Evolutionary conservation across 2,329 filamentous ascomycete genomes (phyloP).

Genomic region (Talaromyces sp.): DNA sequence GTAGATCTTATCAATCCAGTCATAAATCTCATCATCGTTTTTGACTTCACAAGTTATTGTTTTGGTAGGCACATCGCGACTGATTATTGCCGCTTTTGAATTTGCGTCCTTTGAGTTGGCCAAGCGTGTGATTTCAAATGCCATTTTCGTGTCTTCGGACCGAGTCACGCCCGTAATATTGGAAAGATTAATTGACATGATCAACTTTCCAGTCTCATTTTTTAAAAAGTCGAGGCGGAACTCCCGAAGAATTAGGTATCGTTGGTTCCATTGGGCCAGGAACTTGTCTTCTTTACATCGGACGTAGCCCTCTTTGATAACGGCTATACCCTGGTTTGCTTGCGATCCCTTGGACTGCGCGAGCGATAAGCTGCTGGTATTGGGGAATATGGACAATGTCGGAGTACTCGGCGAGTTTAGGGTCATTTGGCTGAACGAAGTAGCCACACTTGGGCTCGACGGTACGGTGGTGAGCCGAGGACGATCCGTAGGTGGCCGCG

Average conservation of each 20-base stretch:
- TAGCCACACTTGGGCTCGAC: conserved; percentile 67
- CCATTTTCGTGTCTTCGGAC: conserved; percentile 85
- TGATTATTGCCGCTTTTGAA: conserved; percentile 66
- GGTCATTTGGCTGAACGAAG: conserved; percentile 67
- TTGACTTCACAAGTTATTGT: conserved; percentile 91
- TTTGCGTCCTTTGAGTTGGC: conserved; percentile 59
- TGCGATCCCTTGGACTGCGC: conserved; percentile 57
- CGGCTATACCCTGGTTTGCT: conserved; percentile 64
- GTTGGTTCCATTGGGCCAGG: conserved; percentile 83
- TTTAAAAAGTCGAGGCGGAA: conserved; percentile 94
- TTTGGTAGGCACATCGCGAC: conserved; percentile 75
- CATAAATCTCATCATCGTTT: conserved; percentile 92
- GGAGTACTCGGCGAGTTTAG: conserved; percentile 64
- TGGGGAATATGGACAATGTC: conserved; percentile 62
- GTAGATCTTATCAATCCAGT: conserved; percentile 98
- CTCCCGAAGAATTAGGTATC: conserved; percentile 87
- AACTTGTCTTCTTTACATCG: conserved; percentile 73
- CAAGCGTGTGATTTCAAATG: conserved; percentile 85
- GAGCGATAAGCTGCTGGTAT: conserved; percentile 70
- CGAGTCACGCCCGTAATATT: conserved; percentile 88
- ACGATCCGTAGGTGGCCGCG: conserved; percentile 79
- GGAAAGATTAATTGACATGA: conserved; percentile 78
- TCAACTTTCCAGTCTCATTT: conserved; percentile 79
- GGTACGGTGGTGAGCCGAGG: conserved; percentile 73
- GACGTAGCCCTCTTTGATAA: conserved; percentile 64